Base-by-base conservation (phyloP, 495 filamentous ascomycete species). In the Gamarada debralockiae region DNA sequence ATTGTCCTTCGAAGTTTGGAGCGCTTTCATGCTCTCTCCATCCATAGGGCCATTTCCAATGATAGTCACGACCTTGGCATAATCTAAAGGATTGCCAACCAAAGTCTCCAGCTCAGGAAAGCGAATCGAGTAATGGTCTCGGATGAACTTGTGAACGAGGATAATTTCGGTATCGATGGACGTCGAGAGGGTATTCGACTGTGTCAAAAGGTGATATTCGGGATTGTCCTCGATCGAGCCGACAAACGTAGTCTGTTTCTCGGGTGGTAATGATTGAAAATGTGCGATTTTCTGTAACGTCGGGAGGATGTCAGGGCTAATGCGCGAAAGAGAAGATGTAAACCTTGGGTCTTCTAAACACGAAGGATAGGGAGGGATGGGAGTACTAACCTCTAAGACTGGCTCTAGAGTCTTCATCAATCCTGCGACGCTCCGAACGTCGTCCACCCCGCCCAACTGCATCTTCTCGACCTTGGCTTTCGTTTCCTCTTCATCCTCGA, bases 101-200 rank as follows among this genome's bases (percentile, higher is more conserved):
- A 98, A 80, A 15, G 87, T 91, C 70, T 97, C 93, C n/a, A 98
- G 80, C 69, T 97, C 92, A 4, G 92, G 92, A 59, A 97, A 97
- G 57, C 93, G 83, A 34, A 86, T 78, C 14, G 91, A 95, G 70
- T 97, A 98, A 70, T 97, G 90, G 60, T 98, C 93, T 59, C 92
- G 80, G 52, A 97, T 86, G 63, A 86, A 90, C 75, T 97, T 97
- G 74, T 97, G 95, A 49, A 97, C 87, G 12, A 92, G 84, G 8
- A 86, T 87, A 42, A 97, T 87, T 67, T 97, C 91, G 61, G 87
- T 87, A 52, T 93, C 90, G 48, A 96, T 97, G 46, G 82, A 83
- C 12, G 92, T 89, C 17, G 95, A 92, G 29, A 95, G 76, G 13
- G 83, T 85, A 63, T 93, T 93, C 7, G 89, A 87, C 65, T 89